phyloP scores from a whole-genome alignment of 805 yeast species.

The Candida boleticola region DNA sequence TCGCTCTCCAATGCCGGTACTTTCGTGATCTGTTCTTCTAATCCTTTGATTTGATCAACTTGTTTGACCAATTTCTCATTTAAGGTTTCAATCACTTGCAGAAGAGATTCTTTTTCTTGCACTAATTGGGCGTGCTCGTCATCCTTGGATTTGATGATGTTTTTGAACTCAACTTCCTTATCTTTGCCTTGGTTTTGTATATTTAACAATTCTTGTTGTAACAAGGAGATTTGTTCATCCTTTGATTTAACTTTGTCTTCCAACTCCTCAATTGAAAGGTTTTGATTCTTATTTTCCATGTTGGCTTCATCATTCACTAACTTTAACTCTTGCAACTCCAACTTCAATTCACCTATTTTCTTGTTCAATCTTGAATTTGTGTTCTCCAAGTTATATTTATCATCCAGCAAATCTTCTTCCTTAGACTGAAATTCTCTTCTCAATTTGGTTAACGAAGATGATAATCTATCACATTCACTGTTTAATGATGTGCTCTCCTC shows the following conservation, averaged over 20 bases:
- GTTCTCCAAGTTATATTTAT: constrained; percentile 40
- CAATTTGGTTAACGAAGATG: constrained; percentile 34
- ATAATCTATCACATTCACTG: constrained; percentile 52
- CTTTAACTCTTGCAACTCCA: constrained; percentile 41
- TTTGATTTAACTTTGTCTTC: constrained; percentile 36
- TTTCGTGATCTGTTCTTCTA: constrained; percentile 24
- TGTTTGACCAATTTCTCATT: constrained; percentile 9
- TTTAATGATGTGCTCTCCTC: constrained; percentile 43
- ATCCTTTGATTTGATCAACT: constrained; percentile 20
- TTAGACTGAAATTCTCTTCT: constrained; percentile 37
- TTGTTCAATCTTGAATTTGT: constrained; percentile 36
- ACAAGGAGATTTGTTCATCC: constrained; percentile 19
- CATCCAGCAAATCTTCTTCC: constrained; percentile 35
- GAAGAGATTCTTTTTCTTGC: constrained; percentile 7
- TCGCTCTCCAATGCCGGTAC: constrained; percentile 57
- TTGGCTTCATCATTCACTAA: constrained; percentile 36
- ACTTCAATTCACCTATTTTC: constrained; percentile 37
- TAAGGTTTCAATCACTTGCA: constrained; percentile 5
- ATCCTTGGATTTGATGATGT: background rate
- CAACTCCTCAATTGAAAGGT: constrained; percentile 43
- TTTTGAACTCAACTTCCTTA: constrained; percentile 8
- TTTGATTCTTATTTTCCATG: constrained; percentile 40
- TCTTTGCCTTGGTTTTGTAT: constrained; percentile 1
- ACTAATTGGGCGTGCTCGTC: constrained; percentile 7
- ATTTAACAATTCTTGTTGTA: constrained; percentile 11